Evolutionary conservation across 1,139 yeast species (phyloP), one percentile per base, ranked within the genome.

Genomic region (Ogataea hybrid): DNA sequence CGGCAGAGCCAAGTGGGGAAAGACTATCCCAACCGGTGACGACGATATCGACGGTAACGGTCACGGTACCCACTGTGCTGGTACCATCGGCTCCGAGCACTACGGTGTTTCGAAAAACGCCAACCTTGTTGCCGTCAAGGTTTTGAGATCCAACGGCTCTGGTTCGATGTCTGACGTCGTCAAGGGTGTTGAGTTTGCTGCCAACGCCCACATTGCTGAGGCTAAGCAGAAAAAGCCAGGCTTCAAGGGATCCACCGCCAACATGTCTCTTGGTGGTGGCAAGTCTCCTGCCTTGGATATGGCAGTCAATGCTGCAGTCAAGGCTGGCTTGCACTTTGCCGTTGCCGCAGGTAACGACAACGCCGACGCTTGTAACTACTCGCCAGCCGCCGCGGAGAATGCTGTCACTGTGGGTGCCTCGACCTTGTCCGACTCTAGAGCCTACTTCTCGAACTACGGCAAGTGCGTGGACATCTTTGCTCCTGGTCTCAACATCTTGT

Each of bases 1-100:
- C 43, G 96, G 96, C 49, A 84, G 98, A 67, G 98, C 97, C 50
- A 61, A 58, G 36, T 90, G 97, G 97, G 97, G 97, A 58, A 77
- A 82, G 57, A 89, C 97, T 35, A 75, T 92, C 53, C 96, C 97
- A 43, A 61, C 67, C 35, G 92, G 88, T 54, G 96, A 90, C 61
- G 74, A 72, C 37, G 96, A 90, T 59, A 63, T 70, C 39, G 97
- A 92, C 64, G 95, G 95, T 42, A 90, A 90, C 63, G 98, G 97
- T 42, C 98, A 92, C 70, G 95, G 94, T 50, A 84, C 94, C 44
- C 95, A 85, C 62, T 84, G 90, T 73, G 90, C 94, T 20, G 95
- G 94, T 67, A 82, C 88, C 39, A 82, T 84, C 59, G 94, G 81
- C 28, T 82, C 92, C 17, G 71, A 73, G 49, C 69, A 76, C 47